These are phyloP conservation scores for Calycina marina DNA, from an alignment of 2,329 filamentous ascomycete species.

Conservation along the genomic window DNA sequence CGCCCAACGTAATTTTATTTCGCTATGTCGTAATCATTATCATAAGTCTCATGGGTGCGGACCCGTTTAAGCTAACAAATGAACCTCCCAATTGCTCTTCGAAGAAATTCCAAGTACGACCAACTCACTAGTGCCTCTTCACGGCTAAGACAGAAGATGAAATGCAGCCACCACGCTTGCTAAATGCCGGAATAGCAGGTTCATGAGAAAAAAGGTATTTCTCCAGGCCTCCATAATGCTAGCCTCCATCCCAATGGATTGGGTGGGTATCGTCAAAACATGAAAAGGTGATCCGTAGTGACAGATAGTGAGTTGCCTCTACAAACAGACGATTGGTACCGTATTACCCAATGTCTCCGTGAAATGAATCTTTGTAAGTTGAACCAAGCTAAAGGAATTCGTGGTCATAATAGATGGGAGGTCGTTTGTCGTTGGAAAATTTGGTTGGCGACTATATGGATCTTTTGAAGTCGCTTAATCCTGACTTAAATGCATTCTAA, in stretches of 20 bases:
- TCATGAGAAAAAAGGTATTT: constrained; percentile 8
- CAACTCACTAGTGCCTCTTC: too few species aligned
- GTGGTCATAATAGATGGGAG: constrained; percentile 9
- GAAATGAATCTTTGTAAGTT: constrained; percentile 10
- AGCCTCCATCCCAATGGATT: constrained; percentile 2
- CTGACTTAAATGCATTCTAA: too few species aligned
- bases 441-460: too few species aligned
- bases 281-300: constrained; percentile 10
- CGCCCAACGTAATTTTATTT: constrained; percentile 10
- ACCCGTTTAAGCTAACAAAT: constrained; percentile 6
- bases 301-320: constrained; percentile 22
- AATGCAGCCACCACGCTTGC: constrained; percentile 18
- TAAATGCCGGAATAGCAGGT: constrained; percentile 22
- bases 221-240: constrained; percentile 9
- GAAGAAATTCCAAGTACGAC: too few species aligned
- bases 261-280: neutral
- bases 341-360: constrained; percentile 15
- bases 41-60: constrained; percentile 1
- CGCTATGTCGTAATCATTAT: constrained; percentile 9
- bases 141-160: too few species aligned
- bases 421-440: constrained; percentile 10
- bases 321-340: constrained; percentile 19
- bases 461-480: too few species aligned
- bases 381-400: constrained; percentile 8
- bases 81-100: too few species aligned